Evolutionary conservation across 1,139 yeast genomes (phyloP).

Genomic region (Yamadazyma atlantica): DNA sequence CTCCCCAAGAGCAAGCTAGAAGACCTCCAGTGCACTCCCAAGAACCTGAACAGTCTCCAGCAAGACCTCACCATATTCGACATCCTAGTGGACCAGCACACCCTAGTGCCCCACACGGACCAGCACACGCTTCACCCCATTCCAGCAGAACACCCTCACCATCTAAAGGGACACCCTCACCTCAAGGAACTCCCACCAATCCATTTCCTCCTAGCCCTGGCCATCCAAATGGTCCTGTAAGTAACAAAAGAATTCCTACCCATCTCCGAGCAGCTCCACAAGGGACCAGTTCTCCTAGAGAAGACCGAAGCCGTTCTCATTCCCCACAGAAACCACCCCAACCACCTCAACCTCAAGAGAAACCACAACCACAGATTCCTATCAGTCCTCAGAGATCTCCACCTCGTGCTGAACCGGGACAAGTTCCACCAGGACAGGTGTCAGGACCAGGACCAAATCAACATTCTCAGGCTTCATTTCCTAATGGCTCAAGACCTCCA

Average conservation of each 20-base stretch:
- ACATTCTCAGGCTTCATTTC: too few relatives aligned
- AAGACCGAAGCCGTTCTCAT: not conserved
- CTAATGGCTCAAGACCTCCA: too few relatives aligned
- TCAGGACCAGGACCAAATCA: not conserved
- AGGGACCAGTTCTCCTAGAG: not conserved
- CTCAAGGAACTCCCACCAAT: conserved; percentile 5
- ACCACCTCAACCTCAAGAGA: not conserved
- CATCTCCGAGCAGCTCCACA: conserved; percentile 1
- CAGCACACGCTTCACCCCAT: not conserved
- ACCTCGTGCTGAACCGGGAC: not conserved
- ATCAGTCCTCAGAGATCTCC: not conserved
- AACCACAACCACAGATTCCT: conserved; percentile 1
- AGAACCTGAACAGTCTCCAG: too few relatives aligned
- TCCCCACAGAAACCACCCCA: too few relatives aligned
- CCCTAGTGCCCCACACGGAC: not conserved
- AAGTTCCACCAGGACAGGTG: too few relatives aligned
- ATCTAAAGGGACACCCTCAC: conserved; percentile 2
- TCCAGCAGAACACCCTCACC: conserved; percentile 14
- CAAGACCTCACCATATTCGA: conserved; percentile 5
- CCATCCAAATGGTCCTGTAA: not conserved
- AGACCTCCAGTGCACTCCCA: conserved; percentile 3
- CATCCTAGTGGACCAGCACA: not conserved
- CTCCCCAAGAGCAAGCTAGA: not conserved
- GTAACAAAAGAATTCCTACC: conserved; percentile 1
- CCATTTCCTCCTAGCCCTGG: conserved; percentile 10